Percentiles rank a stretch among this genome's conserved stretches.
These are phyloP conservation scores for Backusella tuberculispora DNA, from an alignment of 192 early-diverging fungal species.

Conservation along the genomic window DNA sequence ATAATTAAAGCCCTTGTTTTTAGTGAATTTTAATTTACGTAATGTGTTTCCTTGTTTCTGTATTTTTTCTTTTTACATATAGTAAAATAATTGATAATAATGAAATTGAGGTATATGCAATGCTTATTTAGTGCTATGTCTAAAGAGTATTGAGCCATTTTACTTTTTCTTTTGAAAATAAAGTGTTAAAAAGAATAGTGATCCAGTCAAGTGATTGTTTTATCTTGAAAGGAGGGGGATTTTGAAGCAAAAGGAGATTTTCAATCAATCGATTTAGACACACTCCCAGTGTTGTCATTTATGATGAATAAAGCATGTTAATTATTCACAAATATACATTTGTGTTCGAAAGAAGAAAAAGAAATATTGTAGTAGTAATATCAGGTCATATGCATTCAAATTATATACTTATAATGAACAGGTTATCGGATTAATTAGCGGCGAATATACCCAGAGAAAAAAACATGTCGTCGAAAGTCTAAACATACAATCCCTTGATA, in stretches of 20 bases:
- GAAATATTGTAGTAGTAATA: background rate
- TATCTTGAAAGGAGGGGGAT: background rate
- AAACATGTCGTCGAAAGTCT: background rate
- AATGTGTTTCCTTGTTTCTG: background rate
- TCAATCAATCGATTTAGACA: background rate
- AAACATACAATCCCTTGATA: constrained; percentile 1
- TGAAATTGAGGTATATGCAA: too few relatives aligned
- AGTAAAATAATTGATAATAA: too few relatives aligned
- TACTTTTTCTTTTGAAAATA: too few relatives aligned
- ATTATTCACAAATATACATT: background rate
- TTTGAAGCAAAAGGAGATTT: constrained; percentile 2
- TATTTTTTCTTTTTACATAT: background rate
- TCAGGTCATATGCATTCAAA: constrained; percentile 10
- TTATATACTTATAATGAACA: background rate
- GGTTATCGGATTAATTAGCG: constrained; percentile 14
- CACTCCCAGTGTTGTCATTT: constrained; percentile 6
- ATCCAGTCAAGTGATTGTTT: background rate
- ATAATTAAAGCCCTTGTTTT: background rate
- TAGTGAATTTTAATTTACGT: background rate
- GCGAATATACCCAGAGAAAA: background rate
- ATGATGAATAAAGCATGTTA: background rate
- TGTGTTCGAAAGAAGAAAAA: background rate
- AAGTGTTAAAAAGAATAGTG: background rate
- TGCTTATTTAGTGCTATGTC: too few relatives aligned
- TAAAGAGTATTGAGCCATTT: too few relatives aligned